Evolutionary conservation across 192 early-diverging fungal genomes (phyloP).

Genomic region (Neocallimastix lanati): DNA sequence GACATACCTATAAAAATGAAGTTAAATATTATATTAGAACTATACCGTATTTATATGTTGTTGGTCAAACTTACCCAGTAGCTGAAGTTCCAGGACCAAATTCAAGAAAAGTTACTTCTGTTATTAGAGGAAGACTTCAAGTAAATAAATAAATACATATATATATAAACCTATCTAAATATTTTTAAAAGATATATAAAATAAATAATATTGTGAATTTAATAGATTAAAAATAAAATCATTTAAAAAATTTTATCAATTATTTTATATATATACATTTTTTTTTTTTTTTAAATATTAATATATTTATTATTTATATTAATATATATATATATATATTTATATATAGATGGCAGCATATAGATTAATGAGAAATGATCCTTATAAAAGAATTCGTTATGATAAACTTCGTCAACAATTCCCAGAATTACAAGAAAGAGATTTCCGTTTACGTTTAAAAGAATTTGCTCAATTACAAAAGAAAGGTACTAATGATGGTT

Average conservation of each 20-base stretch:
- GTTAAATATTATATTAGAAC: constrained; percentile 72
- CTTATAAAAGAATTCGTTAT: constrained; percentile 52
- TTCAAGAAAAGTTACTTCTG: constrained; percentile 75
- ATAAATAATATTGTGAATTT: no score
- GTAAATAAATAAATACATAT: no score
- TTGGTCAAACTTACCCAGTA: constrained; percentile 86
- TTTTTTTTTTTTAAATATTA: not conserved
- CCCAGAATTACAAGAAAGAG: constrained; percentile 66
- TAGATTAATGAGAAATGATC: constrained; percentile 68
- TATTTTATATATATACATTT: not conserved
- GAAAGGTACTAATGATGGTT: constrained; percentile 68
- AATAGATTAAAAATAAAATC: no score
- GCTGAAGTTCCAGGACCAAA: constrained; percentile 89
- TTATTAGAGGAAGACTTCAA: constrained; percentile 69
- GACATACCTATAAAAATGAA: constrained; percentile 55
- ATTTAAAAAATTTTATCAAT: no score
- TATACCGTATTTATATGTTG: constrained; percentile 60
- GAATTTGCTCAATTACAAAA: constrained; percentile 90
- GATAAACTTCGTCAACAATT: constrained; percentile 61
- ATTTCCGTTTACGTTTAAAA: constrained; percentile 80
- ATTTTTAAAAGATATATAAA: no score
- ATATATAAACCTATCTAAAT: no score
- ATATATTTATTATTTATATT: not conserved
- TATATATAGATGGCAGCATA: constrained; percentile 51
- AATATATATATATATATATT: no score